Conservation (phyloP, 192 early-diverging fungal genomes). For the Backusella sp. region DNA sequence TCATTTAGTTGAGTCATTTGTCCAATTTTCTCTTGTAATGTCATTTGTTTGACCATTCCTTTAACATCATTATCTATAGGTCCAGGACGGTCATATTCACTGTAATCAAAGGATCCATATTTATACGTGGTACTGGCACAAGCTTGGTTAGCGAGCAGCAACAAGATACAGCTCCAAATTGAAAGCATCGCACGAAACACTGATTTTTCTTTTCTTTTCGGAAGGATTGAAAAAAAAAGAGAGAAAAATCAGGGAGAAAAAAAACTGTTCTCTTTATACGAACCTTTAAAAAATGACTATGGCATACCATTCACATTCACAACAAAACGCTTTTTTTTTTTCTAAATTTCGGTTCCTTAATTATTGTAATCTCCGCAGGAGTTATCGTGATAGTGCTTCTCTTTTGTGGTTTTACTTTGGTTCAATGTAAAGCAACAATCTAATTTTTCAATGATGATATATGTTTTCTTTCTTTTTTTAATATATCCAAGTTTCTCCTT, state of each 20-base stretch:
- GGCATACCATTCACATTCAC: background rate
- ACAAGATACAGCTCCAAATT: background rate
- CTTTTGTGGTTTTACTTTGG: background rate
- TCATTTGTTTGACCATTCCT: constrained; percentile 42
- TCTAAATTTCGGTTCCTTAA: background rate
- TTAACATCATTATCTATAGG: constrained; percentile 51
- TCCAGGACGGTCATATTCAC: constrained; percentile 16
- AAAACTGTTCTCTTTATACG: background rate
- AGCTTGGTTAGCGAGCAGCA: background rate
- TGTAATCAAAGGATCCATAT: background rate
- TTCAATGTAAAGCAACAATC: background rate
- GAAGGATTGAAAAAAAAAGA: background rate
- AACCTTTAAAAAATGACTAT: background rate
- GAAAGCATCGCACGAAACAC: background rate
- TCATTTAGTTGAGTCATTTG: constrained; percentile 70
- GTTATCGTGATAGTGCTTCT: background rate
- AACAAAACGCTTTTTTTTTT: background rate
- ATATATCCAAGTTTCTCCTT: background rate
- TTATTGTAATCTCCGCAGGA: background rate
- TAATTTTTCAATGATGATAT: background rate
- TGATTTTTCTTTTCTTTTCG: background rate
- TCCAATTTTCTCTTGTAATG: constrained; percentile 55
- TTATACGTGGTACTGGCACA: background rate
- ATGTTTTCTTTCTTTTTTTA: background rate
- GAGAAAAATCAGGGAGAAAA: background rate